Percentiles rank a stretch among this genome's conserved stretches.
Conservation (phyloP, 352 stramenopile species). For the Hyphochytrium catenoides region DNA sequence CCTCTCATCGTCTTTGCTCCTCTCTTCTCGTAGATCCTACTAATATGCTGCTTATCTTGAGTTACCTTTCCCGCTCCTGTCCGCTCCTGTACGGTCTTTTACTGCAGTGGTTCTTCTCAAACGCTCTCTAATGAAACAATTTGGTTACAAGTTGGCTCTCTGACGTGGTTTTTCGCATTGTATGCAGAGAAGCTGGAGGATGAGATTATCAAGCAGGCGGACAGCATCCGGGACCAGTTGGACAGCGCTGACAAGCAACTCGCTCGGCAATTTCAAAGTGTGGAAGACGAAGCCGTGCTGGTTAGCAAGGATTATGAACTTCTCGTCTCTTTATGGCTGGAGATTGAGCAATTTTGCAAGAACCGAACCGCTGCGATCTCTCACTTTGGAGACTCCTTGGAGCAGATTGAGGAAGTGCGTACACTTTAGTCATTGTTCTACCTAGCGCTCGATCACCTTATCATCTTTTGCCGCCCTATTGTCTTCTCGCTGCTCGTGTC, state of each 20-base stretch:
- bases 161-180: too few species aligned
- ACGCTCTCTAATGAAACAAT: too few species aligned
- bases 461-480: too few species aligned
- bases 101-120: too few species aligned
- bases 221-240: slow-evolving; percentile 29
- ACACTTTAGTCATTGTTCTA: too few species aligned
- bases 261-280: slow-evolving; percentile 2
- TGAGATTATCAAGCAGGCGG: slow-evolving; percentile 21
- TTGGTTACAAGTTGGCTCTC: too few species aligned
- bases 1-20: too few species aligned
- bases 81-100: too few species aligned
- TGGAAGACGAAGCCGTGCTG: slow-evolving; percentile 17
- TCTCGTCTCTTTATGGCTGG: slow-evolving; percentile 17
- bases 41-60: too few species aligned
- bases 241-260: slow-evolving; percentile 15
- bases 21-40: too few species aligned
- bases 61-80: too few species aligned
- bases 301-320: slow-evolving; percentile 14
- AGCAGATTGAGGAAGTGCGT: slow-evolving; percentile 26
- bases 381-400: slow-evolving; percentile 18
- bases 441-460: too few species aligned
- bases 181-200: slow-evolving; percentile 30
- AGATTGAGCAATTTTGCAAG: slow-evolving; percentile 18
- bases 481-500: slow-evolving; percentile 18
- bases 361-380: slow-evolving; percentile 17